Evolutionary conservation across 306 rosid genomes (phyloP), one percentile per base, ranked within the genome.

Genomic region (Trifolium dubium): DNA sequence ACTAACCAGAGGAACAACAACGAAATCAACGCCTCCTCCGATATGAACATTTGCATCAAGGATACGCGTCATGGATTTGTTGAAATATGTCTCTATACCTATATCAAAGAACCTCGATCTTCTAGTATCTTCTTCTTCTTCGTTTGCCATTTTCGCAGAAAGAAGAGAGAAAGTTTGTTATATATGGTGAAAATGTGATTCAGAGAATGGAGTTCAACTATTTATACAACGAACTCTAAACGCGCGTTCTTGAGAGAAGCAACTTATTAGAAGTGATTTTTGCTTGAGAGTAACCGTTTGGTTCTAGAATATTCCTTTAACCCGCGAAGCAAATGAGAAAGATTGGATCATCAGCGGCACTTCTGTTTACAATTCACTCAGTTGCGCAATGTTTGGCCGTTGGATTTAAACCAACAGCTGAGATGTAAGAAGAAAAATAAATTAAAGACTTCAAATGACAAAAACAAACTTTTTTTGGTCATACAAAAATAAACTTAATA

Each of bases 1-100:
- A 71, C 89, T 37, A 72, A 91, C 97, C 93, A 91, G 81, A 64
- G 93, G 78, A 77, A 93, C 85, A 43, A 91, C 75, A 62, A 81
- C 86, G 71, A 87, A 88, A 46, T 91, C 92, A 60, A 88, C 88
- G 34, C 84, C 86, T 14, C 85, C 88, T 3, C 41, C 55, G 15
- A 50, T 0, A 9, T 75, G 54, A 44, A 88, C 74, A 73, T 75
- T 81, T 56, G 29, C 54, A 30, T 77, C 34, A 65, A 88, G 62
- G 30, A 85, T 82, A 10, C 32, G 76, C 18, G 85, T 86, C 85
- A 88, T 74, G 73, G 79, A 85, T 77, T 69, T 83, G 75, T 64
- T 54, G 80, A 88, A 87, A 39, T 82, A 87, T 2, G 88, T 73
- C 85, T 85, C 94, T 10, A 85, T 74, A 4, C 92, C 94, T 10